These are phyloP conservation scores for Salix purpurea DNA, from an alignment of 345 rosid species.

Conservation along the genomic window DNA sequence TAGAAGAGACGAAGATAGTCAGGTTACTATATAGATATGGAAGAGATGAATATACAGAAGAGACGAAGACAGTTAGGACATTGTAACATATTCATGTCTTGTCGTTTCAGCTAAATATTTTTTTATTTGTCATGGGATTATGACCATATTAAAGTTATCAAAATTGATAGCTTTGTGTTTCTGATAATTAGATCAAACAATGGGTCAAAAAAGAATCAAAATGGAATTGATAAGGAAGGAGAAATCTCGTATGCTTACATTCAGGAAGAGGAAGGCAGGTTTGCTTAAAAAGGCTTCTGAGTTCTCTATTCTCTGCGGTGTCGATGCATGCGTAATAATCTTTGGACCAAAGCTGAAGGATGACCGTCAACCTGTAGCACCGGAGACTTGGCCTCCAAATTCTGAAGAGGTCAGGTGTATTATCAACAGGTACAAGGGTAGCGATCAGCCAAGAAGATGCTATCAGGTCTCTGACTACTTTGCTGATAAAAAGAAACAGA, in stretches of 20 bases:
- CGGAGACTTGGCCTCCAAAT: slow-evolving; percentile 12
- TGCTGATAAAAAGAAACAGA: slow-evolving; percentile 2
- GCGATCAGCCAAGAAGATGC: not conserved
- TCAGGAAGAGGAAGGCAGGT: slow-evolving; percentile 10
- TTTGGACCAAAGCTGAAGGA: not conserved
- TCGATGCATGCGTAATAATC: slow-evolving; percentile 15
- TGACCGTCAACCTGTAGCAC: not conserved
- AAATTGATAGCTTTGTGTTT: too few relatives aligned
- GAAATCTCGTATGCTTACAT: slow-evolving; percentile 3
- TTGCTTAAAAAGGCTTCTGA: slow-evolving; percentile 15
- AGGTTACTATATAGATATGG: too few relatives aligned
- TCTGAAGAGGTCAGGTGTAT: not conserved
- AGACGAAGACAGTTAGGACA: too few relatives aligned
- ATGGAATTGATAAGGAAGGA: slow-evolving; percentile 9
- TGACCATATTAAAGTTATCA: too few relatives aligned
- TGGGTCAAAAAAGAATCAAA: slow-evolving; percentile 4
- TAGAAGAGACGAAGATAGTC: too few relatives aligned
- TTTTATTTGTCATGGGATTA: too few relatives aligned
- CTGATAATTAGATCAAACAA: not conserved
- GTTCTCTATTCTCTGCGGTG: slow-evolving; percentile 17
- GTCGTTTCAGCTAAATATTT: too few relatives aligned
- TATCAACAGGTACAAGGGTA: not conserved
- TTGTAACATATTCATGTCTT: too few relatives aligned
- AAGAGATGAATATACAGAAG: too few relatives aligned
- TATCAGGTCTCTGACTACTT: slow-evolving; percentile 11